These are phyloP conservation scores for Amphibolis antarctica DNA, from an alignment of 106 monocot species.

Conservation along the genomic window DNA sequence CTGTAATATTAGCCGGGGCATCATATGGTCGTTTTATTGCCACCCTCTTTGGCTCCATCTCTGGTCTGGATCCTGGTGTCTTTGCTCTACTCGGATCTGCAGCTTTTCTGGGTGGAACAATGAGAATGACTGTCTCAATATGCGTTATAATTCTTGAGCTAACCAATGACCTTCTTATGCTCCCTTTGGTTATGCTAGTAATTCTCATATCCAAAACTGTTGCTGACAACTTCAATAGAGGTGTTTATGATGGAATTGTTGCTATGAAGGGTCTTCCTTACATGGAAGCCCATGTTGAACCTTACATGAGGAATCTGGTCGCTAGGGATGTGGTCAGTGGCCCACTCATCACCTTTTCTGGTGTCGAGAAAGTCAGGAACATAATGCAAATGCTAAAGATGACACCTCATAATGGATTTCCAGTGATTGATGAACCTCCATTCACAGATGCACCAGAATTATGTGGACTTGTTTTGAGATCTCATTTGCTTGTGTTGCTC, in stretches of 20 bases:
- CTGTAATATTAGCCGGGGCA: slow-evolving; percentile 82
- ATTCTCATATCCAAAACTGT: slow-evolving; percentile 83
- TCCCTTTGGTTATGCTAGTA: slow-evolving; percentile 89
- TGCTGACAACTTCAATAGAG: slow-evolving; percentile 79
- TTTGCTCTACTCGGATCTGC: slow-evolving; percentile 86
- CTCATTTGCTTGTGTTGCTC: slow-evolving; percentile 64
- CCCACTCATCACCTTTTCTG: slow-evolving; percentile 47
- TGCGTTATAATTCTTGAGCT: slow-evolving; percentile 93
- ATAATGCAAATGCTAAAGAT: slow-evolving; percentile 46
- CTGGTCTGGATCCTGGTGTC: slow-evolving; percentile 60
- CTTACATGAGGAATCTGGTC: slow-evolving; percentile 78
- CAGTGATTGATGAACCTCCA: slow-evolving; percentile 77
- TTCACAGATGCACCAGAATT: slow-evolving; percentile 61
- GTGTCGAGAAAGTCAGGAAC: slow-evolving; percentile 67
- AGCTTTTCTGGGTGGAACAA: slow-evolving; percentile 89
- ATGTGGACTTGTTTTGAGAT: slow-evolving; percentile 58
- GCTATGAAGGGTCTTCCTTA: slow-evolving; percentile 85
- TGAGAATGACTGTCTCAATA: slow-evolving; percentile 96
- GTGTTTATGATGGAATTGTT: slow-evolving; percentile 87
- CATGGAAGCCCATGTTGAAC: slow-evolving; percentile 84
- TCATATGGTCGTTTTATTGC: slow-evolving; percentile 73
- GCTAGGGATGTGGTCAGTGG: slow-evolving; percentile 71
- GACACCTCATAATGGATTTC: slow-evolving; percentile 80
- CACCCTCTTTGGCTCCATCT: slow-evolving; percentile 31
- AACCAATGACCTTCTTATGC: slow-evolving; percentile 84